A percentile compares a stretch with the other conserved stretches of the same genome.
Evolutionary conservation across 768 basidiomycete species (phyloP).

Genomic region (Steccherinum ochraceum): DNA sequence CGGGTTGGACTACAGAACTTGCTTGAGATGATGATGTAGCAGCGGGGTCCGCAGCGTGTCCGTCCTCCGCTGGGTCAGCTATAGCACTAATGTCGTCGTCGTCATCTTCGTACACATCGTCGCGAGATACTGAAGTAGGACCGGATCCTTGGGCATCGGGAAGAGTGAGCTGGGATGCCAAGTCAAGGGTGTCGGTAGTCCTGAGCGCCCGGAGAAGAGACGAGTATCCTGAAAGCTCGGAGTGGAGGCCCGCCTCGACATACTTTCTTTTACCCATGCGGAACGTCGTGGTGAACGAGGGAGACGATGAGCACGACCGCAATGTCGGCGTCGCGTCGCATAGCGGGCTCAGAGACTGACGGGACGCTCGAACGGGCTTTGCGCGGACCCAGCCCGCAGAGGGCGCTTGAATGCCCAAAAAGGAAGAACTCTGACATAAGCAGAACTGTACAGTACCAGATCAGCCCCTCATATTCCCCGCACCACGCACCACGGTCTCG

Average conservation of each 20-base stretch:
- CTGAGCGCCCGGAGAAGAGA: conserved; percentile 61
- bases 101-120: conserved; percentile 18
- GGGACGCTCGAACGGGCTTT: too few species aligned
- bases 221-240: conserved; percentile 62
- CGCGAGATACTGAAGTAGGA: conserved; percentile 4
- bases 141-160: conserved; percentile 6
- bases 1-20: background rate
- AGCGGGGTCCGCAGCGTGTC: conserved; percentile 18
- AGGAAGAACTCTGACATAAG: conserved; percentile 16
- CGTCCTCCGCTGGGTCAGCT: too few species aligned
- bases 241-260: conserved; percentile 51
- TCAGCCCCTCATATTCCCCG: conserved; percentile 12
- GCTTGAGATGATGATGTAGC: background rate
- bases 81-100: conserved; percentile 19
- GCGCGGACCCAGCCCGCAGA: background rate
- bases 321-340: background rate
- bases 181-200: conserved; percentile 49
- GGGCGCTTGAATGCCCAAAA: conserved; percentile 2
- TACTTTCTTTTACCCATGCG: conserved; percentile 33
- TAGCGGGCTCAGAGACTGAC: too few species aligned
- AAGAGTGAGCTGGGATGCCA: conserved; percentile 42
- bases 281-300: background rate
- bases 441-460: conserved; percentile 24
- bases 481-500: conserved; percentile 6
- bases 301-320: background rate